Evolutionary conservation across 2,329 filamentous ascomycete species (phyloP).

Genomic region (Trichophyton simii): DNA sequence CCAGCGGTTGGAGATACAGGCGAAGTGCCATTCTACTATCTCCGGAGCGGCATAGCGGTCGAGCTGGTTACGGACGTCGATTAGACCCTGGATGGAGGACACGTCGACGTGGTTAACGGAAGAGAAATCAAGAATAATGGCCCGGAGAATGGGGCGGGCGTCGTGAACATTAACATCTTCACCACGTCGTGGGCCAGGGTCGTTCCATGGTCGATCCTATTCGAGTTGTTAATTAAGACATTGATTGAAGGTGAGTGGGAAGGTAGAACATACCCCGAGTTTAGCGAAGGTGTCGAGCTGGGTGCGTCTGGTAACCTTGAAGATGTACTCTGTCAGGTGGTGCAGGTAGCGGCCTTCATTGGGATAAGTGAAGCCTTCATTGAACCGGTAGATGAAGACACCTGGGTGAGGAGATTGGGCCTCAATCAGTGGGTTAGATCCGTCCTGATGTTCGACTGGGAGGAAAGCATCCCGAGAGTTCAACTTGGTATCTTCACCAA

Average conservation of each 20-base stretch:
- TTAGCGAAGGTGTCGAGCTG: slow-evolving; percentile 23
- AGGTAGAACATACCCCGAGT: slow-evolving; percentile 9
- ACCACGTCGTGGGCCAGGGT: slow-evolving; percentile 30
- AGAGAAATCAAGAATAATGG: slow-evolving; percentile 46
- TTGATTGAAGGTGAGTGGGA: not conserved
- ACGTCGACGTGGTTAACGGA: slow-evolving; percentile 46
- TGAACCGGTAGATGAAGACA: slow-evolving; percentile 45
- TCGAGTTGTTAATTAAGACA: not conserved
- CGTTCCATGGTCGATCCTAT: slow-evolving; percentile 44
- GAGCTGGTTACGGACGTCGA: slow-evolving; percentile 43
- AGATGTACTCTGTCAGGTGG: slow-evolving; percentile 37
- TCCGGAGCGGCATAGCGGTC: slow-evolving; percentile 37
- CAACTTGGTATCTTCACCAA: slow-evolving; percentile 11
- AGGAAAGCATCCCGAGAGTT: slow-evolving; percentile 34
- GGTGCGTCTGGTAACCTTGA: slow-evolving; percentile 36
- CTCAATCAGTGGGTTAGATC: slow-evolving; percentile 38
- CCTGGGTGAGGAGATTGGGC: slow-evolving; percentile 41
- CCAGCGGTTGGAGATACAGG: slow-evolving; percentile 44
- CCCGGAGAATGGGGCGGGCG: slow-evolving; percentile 37
- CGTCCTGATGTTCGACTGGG: slow-evolving; percentile 39
- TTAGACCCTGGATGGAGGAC: slow-evolving; percentile 42
- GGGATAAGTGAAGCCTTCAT: slow-evolving; percentile 46
- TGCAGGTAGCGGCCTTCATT: slow-evolving; percentile 43
- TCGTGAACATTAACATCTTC: slow-evolving; percentile 13
- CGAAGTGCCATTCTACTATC: slow-evolving; percentile 35